A percentile compares a stretch with the other conserved stretches of the same genome.
phyloP scores from a whole-genome alignment of 2,329 filamentous ascomycete species.

The Fonsecaea pedrosoi region DNA sequence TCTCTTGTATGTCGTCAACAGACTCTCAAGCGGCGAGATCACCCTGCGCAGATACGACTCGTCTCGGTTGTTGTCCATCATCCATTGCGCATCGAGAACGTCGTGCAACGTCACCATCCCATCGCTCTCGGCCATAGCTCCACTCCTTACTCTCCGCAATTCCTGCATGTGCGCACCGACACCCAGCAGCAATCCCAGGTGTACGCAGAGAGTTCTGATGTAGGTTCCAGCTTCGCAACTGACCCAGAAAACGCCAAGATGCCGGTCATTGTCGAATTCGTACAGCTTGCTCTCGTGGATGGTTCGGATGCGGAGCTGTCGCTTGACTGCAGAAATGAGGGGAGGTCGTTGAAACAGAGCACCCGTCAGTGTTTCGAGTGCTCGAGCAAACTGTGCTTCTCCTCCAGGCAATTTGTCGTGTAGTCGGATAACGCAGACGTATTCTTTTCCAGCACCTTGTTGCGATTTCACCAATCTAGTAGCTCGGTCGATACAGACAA shows the following conservation, averaged over 20 bases:
- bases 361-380: constrained; percentile 93
- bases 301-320: constrained; percentile 95
- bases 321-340: constrained; percentile 97
- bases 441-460: constrained; percentile 98
- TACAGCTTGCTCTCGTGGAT: constrained; percentile 96
- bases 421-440: constrained; percentile 91
- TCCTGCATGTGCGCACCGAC: constrained; percentile 99
- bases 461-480: constrained; percentile 98
- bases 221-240: constrained; percentile 99
- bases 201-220: constrained; percentile 96
- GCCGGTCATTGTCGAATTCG: constrained; percentile 98
- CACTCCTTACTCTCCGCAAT: constrained; percentile 88
- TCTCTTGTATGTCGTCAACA: constrained; percentile 92
- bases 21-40: constrained; percentile 89
- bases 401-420: constrained; percentile 95
- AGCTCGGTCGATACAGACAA: constrained; percentile 94
- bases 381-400: constrained; percentile 88
- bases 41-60: constrained; percentile 90
- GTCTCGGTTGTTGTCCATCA: constrained; percentile 92
- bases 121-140: constrained; percentile 91
- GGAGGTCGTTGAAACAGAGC: constrained; percentile 97
- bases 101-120: constrained; percentile 93
- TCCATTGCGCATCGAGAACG: constrained; percentile 94
- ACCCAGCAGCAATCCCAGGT: constrained; percentile 77
- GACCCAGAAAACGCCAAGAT: constrained; percentile 98